phyloP scores from a whole-genome alignment of 23 red algal species.

The Cyanidioschyzon merolae region DNA sequence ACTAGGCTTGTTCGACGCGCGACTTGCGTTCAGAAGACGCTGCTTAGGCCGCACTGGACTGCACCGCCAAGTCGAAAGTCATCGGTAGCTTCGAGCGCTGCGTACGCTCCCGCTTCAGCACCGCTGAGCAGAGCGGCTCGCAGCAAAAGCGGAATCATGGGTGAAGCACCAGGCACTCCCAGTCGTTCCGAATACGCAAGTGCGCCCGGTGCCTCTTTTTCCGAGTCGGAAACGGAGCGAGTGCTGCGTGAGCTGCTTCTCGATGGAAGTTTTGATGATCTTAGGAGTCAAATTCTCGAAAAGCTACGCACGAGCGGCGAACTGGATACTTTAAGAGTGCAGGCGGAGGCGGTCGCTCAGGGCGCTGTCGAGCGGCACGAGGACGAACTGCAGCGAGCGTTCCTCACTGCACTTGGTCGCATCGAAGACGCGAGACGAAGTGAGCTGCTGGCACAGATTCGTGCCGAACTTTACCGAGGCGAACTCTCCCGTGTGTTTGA shows the following conservation, averaged over 20 bases:
- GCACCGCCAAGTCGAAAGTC: too few relatives aligned
- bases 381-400: neutral
- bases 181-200: too few relatives aligned
- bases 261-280: neutral
- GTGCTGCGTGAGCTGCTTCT: neutral
- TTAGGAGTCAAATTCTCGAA: neutral
- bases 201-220: neutral
- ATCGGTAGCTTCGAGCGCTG: too few relatives aligned
- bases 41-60: too few relatives aligned
- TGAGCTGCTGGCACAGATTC: neutral
- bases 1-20: too few relatives aligned
- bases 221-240: neutral
- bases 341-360: neutral
- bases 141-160: too few relatives aligned
- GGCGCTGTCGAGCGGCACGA: neutral
- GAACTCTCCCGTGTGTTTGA: slow-evolving; percentile 1
- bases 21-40: too few relatives aligned
- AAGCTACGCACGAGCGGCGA: slow-evolving; percentile 7
- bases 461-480: neutral
- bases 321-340: neutral
- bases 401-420: neutral
- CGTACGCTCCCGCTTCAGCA: too few relatives aligned
- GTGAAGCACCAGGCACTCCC: too few relatives aligned
- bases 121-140: too few relatives aligned
- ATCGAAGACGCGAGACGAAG: neutral